Base-by-base conservation (phyloP, 495 filamentous ascomycete species). In the Cercophora samala region DNA sequence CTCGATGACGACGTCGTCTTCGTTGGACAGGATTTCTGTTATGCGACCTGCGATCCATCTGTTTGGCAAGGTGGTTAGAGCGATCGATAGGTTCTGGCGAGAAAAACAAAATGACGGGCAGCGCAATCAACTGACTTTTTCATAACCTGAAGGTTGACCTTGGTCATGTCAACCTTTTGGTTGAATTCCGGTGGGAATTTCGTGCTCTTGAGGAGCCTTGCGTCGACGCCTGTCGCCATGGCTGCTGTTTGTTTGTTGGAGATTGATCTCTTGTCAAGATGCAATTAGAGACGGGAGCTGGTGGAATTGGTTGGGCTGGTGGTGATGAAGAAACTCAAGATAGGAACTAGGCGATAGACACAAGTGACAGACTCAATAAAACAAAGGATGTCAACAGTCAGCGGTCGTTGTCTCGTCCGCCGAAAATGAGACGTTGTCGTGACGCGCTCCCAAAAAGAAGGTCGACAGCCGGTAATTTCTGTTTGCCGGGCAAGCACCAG, bases 111-210 rank as follows among this genome's bases (percentile, higher is more conserved):
- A n/a, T n/a, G n/a, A n/a, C n/a, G n/a, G n/a, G n/a, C n/a, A n/a
- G n/a, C n/a, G n/a, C n/a, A n/a, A n/a, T n/a, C 1, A 56, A 76
- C 86, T 70, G 75, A 97, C 92, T 93, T 96, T 84, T 97, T 97
- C 88, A 98, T 94, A 65, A 98, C 92, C 77, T 96, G 93, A 23
- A 97, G 82, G 72, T 97, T 97, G 75, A 98, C 92, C 81, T 98
- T 99, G 66, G 86, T 86, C 89, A 95, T 96, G 80, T 99, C 93
- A 53, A 99, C 96, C 83, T 97, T 97, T 76, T 90, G 86, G 73
- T 84, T 94, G 78, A 97, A 98, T 77, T 98, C 95, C 9, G 89
- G 85, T 58, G 95, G 95, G 72, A 97, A 97, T 75, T 97, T 97
- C 64, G 92, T 97, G 77, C 87, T 84, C 84, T 89, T 90, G 56